Base-by-base conservation (phyloP, 2,329 filamentous ascomycete species). In the Epichloe gansuensis region DNA sequence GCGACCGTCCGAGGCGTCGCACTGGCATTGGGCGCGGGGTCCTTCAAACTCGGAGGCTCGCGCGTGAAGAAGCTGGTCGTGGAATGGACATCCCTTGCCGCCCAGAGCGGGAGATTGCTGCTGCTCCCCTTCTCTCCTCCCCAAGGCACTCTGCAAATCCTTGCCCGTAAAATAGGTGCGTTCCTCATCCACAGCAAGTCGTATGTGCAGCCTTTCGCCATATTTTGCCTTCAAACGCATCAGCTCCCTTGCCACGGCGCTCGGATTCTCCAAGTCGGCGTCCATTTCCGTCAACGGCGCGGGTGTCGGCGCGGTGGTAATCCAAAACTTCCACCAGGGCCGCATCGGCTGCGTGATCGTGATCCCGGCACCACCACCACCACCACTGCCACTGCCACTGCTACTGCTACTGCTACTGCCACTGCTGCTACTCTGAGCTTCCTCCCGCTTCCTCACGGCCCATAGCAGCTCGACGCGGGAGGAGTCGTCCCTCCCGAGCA, bases 151-250 rank as follows among this genome's bases (percentile, higher is more conserved):
- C 15, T 60, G 61, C 11, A 90, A 68, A 21, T 74, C 71, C 3
- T 66, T 62, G 12, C 74, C 68, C n/a, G 70, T 66, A 56, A 96
- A 85, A 46, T 78, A 80, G 0, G 73, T 79, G 41, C 78, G 74
- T 61, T 97, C 87, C 47, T 90, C 85, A 59, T 96, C 90, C 8
- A 96, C 80, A 58, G 85, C 88, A 62, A 93, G 89, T 42, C 83
- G 78, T 6, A 95, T 76, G 0, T 67, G 72, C 15, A 94, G 65
- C 15, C 75, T 73, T 1, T 71, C 70, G 0, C 75, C 75, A 58
- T 82, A 78, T 46, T 64, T 69, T 9, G 65, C 62, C 63, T 85
- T 84, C 53, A 95, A 65, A 1, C 71, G 73, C 50, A 78, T 73
- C 7, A 95, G 68, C 59, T 87, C 78, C 17, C 71, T 65, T 0